phyloP scores from a whole-genome alignment of 2,329 filamentous ascomycete genomes.

The Colletotrichum orchidophilum region DNA sequence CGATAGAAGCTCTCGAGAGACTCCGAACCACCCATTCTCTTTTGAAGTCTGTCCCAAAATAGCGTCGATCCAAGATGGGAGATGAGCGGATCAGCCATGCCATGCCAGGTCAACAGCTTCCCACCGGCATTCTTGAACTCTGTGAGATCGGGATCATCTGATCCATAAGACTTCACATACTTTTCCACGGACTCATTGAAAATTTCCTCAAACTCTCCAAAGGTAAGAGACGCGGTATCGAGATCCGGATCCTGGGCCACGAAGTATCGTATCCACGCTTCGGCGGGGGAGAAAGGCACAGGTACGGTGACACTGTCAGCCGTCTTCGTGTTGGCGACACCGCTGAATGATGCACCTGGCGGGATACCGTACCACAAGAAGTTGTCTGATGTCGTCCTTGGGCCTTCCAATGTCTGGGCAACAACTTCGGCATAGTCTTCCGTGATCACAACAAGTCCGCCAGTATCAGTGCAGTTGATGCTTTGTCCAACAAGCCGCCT shows the following conservation, averaged over 20 bases:
- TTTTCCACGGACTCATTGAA: neutral
- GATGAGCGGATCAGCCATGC: constrained; percentile 48
- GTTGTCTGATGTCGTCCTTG: neutral
- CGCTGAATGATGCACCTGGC: constrained; percentile 5
- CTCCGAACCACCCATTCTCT: constrained; percentile 2
- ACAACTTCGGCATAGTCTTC: neutral
- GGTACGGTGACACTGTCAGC: neutral
- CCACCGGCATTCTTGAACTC: constrained; percentile 45
- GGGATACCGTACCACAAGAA: constrained; percentile 18
- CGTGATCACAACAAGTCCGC: neutral
- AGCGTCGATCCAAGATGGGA: constrained; percentile 42
- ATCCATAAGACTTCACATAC: constrained; percentile 33
- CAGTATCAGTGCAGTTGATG: neutral
- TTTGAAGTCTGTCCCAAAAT: constrained; percentile 36
- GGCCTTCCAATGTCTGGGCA: neutral
- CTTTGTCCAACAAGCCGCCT: neutral
- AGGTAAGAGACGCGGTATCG: constrained; percentile 10
- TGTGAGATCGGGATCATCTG: constrained; percentile 41
- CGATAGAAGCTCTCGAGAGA: constrained; percentile 53
- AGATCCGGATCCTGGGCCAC: neutral
- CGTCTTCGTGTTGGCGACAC: constrained; percentile 10
- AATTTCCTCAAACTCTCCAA: constrained; percentile 7
- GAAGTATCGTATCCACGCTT: neutral
- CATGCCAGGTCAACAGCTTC: constrained; percentile 55
- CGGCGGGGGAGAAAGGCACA: neutral